A percentile compares a stretch with the other conserved stretches of the same genome.
Conservation (phyloP, 2,329 filamentous ascomycete species). For the Davidsoniella virescens region DNA sequence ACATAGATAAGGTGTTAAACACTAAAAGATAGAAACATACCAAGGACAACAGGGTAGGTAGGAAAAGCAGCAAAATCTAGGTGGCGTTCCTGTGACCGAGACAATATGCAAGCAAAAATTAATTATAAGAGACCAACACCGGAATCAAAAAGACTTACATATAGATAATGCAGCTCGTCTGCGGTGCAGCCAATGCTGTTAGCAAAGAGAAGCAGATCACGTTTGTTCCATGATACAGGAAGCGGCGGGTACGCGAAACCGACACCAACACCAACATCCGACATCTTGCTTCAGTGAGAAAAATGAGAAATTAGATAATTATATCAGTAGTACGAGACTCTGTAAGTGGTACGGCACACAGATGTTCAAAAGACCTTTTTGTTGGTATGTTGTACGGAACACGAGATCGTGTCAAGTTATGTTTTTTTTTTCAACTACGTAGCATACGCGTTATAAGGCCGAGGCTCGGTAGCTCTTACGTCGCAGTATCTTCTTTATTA, state of each 20-base stretch:
- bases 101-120: background rate
- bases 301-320: background rate
- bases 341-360: no score
- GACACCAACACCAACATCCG: slow-evolving; percentile 39
- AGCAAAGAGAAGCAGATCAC: slow-evolving; percentile 79
- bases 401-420: no score
- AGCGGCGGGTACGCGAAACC: slow-evolving; percentile 67
- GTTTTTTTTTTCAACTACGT: no score
- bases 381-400: no score
- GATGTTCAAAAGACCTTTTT: no score
- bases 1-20: background rate
- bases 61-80: slow-evolving; percentile 78
- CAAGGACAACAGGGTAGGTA: slow-evolving; percentile 69
- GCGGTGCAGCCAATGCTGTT: slow-evolving; percentile 70
- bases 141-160: slow-evolving; percentile 36
- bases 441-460: no score
- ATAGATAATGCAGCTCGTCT: slow-evolving; percentile 89
- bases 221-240: slow-evolving; percentile 71
- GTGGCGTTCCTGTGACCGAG: slow-evolving; percentile 53
- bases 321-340: background rate
- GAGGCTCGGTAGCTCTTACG: no score
- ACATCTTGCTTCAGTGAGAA: slow-evolving; percentile 13
- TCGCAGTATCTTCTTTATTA: no score
- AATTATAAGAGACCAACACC: background rate
- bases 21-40: slow-evolving; percentile 26